phyloP scores from a whole-genome alignment of 1,139 yeast genomes.

The Zhuliangozyma parablackwelliae region DNA sequence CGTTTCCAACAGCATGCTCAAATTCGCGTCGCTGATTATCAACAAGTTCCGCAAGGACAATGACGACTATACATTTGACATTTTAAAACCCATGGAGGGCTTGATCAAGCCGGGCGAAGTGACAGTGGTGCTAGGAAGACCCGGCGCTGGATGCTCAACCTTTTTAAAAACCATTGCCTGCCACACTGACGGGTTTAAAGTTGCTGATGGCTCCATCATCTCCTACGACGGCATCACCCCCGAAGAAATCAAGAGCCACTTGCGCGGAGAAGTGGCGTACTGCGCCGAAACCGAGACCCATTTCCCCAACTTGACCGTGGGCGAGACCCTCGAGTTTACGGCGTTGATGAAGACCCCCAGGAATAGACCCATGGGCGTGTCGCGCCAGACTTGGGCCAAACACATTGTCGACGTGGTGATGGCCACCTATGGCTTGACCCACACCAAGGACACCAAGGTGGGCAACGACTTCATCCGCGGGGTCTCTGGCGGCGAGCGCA shows the following conservation, averaged over 20 bases:
- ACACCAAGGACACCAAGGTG: conserved; percentile 19
- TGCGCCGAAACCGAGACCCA: conserved; percentile 52
- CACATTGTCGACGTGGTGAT: conserved; percentile 19
- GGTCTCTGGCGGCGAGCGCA: conserved; percentile 43
- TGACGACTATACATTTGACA: conserved; percentile 22
- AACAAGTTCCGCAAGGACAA: conserved; percentile 26
- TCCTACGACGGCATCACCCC: conserved; percentile 31
- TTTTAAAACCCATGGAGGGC: conserved; percentile 33
- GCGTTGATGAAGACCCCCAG: conserved; percentile 40
- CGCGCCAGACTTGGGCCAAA: conserved; percentile 35
- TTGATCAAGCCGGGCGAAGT: conserved; percentile 58
- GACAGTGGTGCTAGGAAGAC: conserved; percentile 51
- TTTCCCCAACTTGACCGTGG: conserved; percentile 51
- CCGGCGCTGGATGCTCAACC: conserved; percentile 74
- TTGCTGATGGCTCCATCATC: conserved; percentile 41
- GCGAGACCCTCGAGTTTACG: conserved; percentile 46
- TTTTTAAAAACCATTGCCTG: conserved; percentile 66
- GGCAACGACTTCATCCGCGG: conserved; percentile 33
- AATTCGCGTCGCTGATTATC: conserved; percentile 12
- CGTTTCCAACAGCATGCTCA: conserved; percentile 46
- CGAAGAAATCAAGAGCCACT: conserved; percentile 23
- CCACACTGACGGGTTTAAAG: conserved; percentile 56
- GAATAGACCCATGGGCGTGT: conserved; percentile 30
- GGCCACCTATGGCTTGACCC: conserved; percentile 18
- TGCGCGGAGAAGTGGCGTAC: conserved; percentile 46